Percentiles rank a stretch among this genome's conserved stretches.
Conservation (phyloP, 352 stramenopile species). For the Globisporangium nagaii region DNA sequence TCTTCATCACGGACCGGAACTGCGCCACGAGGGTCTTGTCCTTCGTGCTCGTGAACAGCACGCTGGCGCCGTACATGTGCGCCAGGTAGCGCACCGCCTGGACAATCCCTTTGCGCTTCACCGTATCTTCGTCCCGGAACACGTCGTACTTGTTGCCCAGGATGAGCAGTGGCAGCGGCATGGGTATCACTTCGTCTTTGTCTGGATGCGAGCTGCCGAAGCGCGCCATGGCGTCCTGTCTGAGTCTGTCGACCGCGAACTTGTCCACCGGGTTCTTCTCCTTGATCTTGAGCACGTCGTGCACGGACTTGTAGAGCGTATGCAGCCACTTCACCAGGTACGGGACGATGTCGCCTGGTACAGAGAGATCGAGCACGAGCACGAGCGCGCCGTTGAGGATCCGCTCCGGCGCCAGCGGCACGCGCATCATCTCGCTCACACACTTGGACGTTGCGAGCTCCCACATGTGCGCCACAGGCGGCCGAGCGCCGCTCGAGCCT, state of each 20-base stretch:
- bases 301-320: constrained; percentile 42
- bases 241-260: constrained; percentile 40
- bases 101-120: constrained; percentile 76
- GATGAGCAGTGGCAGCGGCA: constrained; percentile 77
- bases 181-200: constrained; percentile 61
- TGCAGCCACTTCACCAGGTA: constrained; percentile 77
- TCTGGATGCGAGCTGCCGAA: constrained; percentile 67
- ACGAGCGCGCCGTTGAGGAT: constrained; percentile 74
- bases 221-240: constrained; percentile 39
- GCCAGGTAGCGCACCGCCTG: constrained; percentile 85
- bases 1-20: constrained; percentile 62
- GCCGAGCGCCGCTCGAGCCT: constrained; percentile 16
- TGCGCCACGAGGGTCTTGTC: constrained; percentile 78
- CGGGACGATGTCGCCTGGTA: constrained; percentile 70
- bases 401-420: constrained; percentile 73
- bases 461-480: constrained; percentile 87
- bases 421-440: constrained; percentile 78
- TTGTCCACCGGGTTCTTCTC: constrained; percentile 71
- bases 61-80: constrained; percentile 79
- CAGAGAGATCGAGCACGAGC: constrained; percentile 81
- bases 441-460: constrained; percentile 83
- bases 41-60: constrained; percentile 84
- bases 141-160: constrained; percentile 88
- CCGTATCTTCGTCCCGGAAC: constrained; percentile 83
- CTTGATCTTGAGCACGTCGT: constrained; percentile 53